These are phyloP conservation scores for Anthracocystis setariae DNA, from an alignment of 1,284 basidiomycete species.

Conservation along the genomic window DNA sequence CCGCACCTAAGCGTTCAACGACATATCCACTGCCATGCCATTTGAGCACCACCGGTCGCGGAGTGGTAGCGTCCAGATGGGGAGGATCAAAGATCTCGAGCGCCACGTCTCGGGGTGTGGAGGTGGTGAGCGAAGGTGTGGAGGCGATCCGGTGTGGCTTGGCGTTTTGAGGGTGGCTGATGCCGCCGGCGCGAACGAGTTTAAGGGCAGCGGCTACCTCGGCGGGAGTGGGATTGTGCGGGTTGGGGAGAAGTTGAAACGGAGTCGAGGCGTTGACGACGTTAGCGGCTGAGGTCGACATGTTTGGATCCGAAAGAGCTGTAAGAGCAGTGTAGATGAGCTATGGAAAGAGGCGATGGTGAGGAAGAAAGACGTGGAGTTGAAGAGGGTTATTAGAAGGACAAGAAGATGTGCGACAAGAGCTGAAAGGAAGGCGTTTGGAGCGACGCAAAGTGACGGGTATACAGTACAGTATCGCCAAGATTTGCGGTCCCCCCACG, in stretches of 20 bases:
- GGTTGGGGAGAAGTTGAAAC: slow-evolving; percentile 31
- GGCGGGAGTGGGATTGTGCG: slow-evolving; percentile 12
- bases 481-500: too few species aligned
- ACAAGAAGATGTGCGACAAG: too few species aligned
- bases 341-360: background rate
- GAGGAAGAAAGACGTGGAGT: background rate
- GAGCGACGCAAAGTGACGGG: too few species aligned
- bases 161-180: slow-evolving; percentile 20
- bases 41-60: slow-evolving; percentile 33
- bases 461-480: too few species aligned
- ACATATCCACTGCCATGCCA: slow-evolving; percentile 44
- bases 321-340: background rate
- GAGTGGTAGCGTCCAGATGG: background rate
- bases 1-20: slow-evolving; percentile 30
- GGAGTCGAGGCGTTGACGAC: slow-evolving; percentile 18
- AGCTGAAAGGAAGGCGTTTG: too few species aligned
- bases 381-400: background rate
- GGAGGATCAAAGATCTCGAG: slow-evolving; percentile 26
- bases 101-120: slow-evolving; percentile 16
- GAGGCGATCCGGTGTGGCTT: slow-evolving; percentile 18
- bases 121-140: slow-evolving; percentile 9
- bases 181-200: slow-evolving; percentile 24
- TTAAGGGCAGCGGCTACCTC: slow-evolving; percentile 26
- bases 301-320: too few species aligned
- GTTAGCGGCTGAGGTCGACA: slow-evolving; percentile 22